Evolutionary conservation across 306 rosid genomes (phyloP).

Genomic region (Inga laurina): DNA sequence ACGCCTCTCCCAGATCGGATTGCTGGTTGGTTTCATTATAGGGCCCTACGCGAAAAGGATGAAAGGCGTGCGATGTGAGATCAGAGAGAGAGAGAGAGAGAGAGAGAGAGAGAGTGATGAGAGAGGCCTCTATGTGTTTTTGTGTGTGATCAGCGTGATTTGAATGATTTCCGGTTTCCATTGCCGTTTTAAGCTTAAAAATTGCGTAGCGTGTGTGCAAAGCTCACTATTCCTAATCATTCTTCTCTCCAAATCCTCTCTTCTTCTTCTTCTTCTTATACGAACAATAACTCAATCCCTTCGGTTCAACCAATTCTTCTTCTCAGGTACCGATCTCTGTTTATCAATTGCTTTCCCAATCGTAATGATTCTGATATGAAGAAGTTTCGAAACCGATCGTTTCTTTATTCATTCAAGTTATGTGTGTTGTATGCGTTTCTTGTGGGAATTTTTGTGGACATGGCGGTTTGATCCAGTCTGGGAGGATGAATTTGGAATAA

Average conservation of each 20-base stretch:
- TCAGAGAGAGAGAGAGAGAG: background rate
- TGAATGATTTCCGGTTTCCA: constrained; percentile 33
- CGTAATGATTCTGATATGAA: constrained; percentile 15
- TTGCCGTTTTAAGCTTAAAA: constrained; percentile 53
- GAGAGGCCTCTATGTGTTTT: constrained; percentile 1
- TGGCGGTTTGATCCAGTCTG: background rate
- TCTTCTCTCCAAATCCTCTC: background rate
- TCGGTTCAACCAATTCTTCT: background rate
- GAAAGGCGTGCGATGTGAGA: constrained; percentile 43
- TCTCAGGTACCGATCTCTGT: constrained; percentile 25
- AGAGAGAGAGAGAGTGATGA: background rate
- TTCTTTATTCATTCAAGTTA: background rate
- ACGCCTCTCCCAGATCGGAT: constrained; percentile 56
- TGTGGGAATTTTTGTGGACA: background rate
- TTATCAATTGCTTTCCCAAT: background rate
- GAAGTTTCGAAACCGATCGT: background rate
- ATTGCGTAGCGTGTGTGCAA: constrained; percentile 60
- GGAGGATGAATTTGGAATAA: background rate
- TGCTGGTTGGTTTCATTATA: constrained; percentile 36
- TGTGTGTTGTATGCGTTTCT: background rate
- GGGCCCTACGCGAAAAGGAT: constrained; percentile 6
- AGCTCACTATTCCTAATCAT: constrained; percentile 41
- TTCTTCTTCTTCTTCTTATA: background rate
- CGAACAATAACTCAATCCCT: background rate
- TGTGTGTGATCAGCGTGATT: constrained; percentile 25